Percentiles rank a stretch among this genome's conserved stretches.
phyloP scores from a whole-genome alignment of 164 flowering plant species.

The Magnolia kwangsiensis region DNA sequence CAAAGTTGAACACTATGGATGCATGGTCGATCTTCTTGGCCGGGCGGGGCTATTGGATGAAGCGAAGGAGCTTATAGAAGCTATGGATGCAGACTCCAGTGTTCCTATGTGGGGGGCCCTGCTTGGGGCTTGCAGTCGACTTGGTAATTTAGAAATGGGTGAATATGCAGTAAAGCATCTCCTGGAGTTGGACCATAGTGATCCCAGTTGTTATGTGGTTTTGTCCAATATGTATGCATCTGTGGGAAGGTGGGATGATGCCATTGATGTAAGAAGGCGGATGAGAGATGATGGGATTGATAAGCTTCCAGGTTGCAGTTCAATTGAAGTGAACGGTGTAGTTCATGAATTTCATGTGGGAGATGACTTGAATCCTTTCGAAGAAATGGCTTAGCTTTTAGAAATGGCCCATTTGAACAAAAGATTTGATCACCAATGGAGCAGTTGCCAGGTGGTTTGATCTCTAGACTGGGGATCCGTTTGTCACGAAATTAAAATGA shows the following conservation, averaged over 20 bases:
- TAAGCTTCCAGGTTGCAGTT: slow-evolving; percentile 20
- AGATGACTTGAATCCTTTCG: neutral
- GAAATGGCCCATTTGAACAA: neutral
- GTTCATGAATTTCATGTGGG: slow-evolving; percentile 15
- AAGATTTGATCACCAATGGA: neutral
- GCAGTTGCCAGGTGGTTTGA: neutral
- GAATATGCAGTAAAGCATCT: slow-evolving; percentile 10
- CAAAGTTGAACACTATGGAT: slow-evolving; percentile 24
- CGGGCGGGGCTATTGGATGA: slow-evolving; percentile 23
- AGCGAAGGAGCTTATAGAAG: slow-evolving; percentile 14
- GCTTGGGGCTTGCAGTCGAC: slow-evolving; percentile 15
- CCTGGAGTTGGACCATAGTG: slow-evolving; percentile 8
- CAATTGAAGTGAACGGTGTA: slow-evolving; percentile 16
- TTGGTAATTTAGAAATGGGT: slow-evolving; percentile 15
- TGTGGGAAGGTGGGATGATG: slow-evolving; percentile 22
- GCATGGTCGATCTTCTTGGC: slow-evolving; percentile 26
- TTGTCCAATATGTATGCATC: slow-evolving; percentile 21
- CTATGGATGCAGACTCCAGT: slow-evolving; percentile 19
- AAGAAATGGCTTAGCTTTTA: neutral
- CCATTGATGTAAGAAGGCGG: slow-evolving; percentile 12
- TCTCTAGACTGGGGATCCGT: neutral
- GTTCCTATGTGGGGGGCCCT: slow-evolving; percentile 21
- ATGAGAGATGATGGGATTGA: slow-evolving; percentile 13
- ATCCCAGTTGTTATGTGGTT: slow-evolving; percentile 13
- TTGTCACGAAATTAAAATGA: too few relatives aligned